Evolutionary conservation across 352 stramenopile species (phyloP).

Genomic region (Thraustochytrium striatum): DNA sequence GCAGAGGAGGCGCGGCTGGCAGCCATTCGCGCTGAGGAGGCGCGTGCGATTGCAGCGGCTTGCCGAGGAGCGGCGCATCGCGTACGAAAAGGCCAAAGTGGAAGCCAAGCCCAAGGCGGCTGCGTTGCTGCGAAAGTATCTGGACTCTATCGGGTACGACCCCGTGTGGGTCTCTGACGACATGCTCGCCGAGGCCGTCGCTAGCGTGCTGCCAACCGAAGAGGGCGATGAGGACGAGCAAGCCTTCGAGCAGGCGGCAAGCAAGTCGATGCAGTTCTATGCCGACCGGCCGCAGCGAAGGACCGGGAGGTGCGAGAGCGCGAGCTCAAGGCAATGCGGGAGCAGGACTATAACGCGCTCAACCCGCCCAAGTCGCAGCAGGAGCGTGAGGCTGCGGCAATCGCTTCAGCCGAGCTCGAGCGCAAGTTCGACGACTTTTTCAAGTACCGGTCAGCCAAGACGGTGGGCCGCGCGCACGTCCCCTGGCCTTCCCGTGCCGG

Average conservation of each 20-base stretch:
- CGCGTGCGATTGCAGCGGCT: too few species aligned
- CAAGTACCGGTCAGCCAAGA: too few species aligned
- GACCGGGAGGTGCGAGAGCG: too few species aligned
- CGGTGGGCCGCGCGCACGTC: slow-evolving; percentile 8
- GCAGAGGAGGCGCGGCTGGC: background rate
- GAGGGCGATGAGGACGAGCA: background rate
- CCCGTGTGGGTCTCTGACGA: slow-evolving; percentile 3
- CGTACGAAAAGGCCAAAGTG: background rate
- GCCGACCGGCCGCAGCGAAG: too few species aligned
- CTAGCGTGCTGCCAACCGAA: too few species aligned
- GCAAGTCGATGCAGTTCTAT: background rate
- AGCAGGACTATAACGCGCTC: too few species aligned
- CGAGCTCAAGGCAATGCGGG: too few species aligned
- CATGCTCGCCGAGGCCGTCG: slow-evolving; percentile 3
- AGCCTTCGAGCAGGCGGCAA: background rate
- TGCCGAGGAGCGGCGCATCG: background rate
- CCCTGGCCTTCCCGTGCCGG: too few species aligned
- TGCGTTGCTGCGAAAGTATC: background rate
- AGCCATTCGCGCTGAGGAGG: background rate
- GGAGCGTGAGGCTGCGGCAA: background rate
- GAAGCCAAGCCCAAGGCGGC: background rate
- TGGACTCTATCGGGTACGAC: slow-evolving; percentile 16
- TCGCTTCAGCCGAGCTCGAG: too few species aligned
- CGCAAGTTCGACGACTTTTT: too few species aligned
- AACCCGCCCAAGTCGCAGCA: too few species aligned